Conservation (phyloP, 345 rosid genomes). For the Gossypium australe region DNA sequence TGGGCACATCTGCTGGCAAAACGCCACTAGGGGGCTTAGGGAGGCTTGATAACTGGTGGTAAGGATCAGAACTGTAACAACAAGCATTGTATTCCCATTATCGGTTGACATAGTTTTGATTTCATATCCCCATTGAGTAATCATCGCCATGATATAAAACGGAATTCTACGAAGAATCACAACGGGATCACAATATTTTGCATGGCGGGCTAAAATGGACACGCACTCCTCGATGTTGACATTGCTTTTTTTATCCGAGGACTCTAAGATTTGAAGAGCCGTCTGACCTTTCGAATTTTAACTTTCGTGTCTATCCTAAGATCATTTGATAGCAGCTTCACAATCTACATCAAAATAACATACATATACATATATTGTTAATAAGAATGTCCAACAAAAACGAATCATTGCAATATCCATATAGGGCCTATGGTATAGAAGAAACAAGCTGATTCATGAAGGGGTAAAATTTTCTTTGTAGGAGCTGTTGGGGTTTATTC, state of each 20-base stretch:
- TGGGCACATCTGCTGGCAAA: neutral
- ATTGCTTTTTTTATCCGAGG: too few relatives aligned
- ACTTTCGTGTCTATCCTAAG: neutral
- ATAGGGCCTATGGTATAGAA: too few relatives aligned
- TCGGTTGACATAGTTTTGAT: neutral
- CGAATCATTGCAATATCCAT: too few relatives aligned
- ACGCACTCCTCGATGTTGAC: neutral
- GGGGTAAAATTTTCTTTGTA: too few relatives aligned
- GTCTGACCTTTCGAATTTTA: neutral
- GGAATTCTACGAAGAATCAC: too few relatives aligned
- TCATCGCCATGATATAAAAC: neutral
- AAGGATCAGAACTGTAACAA: neutral
- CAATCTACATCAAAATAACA: neutral
- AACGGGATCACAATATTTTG: too few relatives aligned
- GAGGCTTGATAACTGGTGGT: neutral
- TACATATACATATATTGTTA: neutral
- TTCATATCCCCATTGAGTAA: neutral
- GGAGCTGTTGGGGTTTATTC: too few relatives aligned
- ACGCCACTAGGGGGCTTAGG: neutral
- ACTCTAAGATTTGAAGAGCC: neutral
- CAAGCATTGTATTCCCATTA: neutral
- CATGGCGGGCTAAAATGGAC: neutral
- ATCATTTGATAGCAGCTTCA: neutral
- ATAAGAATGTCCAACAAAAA: too few relatives aligned
- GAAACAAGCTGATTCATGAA: too few relatives aligned